Evolutionary conservation across 805 yeast species (phyloP).

Genomic region (Maudiozyma bulderi): DNA sequence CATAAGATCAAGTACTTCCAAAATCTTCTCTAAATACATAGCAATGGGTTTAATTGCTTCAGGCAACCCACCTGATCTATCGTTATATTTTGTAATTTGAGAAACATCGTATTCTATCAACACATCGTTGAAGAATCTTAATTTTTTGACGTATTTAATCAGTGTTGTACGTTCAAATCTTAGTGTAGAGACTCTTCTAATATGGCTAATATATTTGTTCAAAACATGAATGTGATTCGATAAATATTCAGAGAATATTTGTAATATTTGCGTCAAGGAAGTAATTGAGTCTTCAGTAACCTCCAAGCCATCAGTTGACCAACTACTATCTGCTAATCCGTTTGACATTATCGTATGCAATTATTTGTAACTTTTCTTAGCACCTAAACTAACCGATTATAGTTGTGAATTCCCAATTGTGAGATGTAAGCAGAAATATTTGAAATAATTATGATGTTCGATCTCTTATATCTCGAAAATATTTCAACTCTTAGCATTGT

Average conservation of each 20-base stretch:
- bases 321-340: conserved; percentile 1
- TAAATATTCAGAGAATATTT: conserved; percentile 18
- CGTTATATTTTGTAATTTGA: conserved; percentile 1
- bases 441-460: no score
- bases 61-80: neutral
- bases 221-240: conserved; percentile 23
- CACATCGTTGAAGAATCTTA: conserved; percentile 26
- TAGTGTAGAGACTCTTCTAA: conserved; percentile 24
- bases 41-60: conserved; percentile 15
- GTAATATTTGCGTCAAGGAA: conserved; percentile 6
- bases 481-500: no score
- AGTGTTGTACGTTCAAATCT: conserved; percentile 27
- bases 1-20: conserved; percentile 25
- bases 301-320: neutral
- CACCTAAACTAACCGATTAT: neutral
- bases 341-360: neutral
- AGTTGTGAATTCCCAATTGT: neutral
- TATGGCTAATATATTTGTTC: conserved; percentile 25
- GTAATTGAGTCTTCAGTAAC: conserved; percentile 7
- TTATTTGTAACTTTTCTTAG: no score
- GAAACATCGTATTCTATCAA: conserved; percentile 5
- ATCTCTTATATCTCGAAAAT: no score
- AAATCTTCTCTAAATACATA: conserved; percentile 16
- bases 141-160: conserved; percentile 29
- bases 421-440: no score